Evolutionary conservation across 805 yeast species (phyloP), one percentile per base, ranked within the genome.

Genomic region (Kuraishia cidri): DNA sequence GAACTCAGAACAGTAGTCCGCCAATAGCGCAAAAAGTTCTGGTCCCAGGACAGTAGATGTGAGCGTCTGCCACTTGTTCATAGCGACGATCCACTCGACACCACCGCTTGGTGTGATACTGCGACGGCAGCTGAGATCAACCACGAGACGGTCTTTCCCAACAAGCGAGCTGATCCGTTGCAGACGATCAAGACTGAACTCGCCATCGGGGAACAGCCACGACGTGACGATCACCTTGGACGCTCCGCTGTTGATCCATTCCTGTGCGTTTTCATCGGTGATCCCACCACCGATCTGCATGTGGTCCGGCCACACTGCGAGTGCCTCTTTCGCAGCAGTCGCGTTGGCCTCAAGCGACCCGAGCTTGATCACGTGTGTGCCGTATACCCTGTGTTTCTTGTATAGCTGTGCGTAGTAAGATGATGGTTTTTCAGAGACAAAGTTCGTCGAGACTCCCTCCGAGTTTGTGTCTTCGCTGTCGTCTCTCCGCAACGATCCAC

Each of bases 211-310:
- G 51, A 92, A 92, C 26, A 92, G 56, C 82, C 90, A 92, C 36
- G 95, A 82, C 1, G 98, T 92, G 13, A 92, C 77, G 34, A 92
- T 92, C 12, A 92, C 84, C 54, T 92, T 92, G 4, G 79, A 67
- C 0, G 98, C 98, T 9, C 83, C 78, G 5, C 58, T 50, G 15
- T 78, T 72, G 28, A 92, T 59, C 98, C 98, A 92, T 9, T 60
- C 47, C 37, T 64, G 37, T 2, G 95, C 95, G 54, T 92, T 92
- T 1, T 61, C 58, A 20, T 66, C 69, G 38, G 63, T 86, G 40
- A 90, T 86, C 0, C 97, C 97, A 16, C 98, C 98, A 2, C 98
- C 98, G 9, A 90, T 71, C 57, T 90, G 97, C 33, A 90, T 56
- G 20, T 63, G 54, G 3, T 57, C 48, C 0, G 94, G 94, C 86